phyloP scores from a whole-genome alignment of 768 basidiomycete species.

The Lactifluus subvellereus region DNA sequence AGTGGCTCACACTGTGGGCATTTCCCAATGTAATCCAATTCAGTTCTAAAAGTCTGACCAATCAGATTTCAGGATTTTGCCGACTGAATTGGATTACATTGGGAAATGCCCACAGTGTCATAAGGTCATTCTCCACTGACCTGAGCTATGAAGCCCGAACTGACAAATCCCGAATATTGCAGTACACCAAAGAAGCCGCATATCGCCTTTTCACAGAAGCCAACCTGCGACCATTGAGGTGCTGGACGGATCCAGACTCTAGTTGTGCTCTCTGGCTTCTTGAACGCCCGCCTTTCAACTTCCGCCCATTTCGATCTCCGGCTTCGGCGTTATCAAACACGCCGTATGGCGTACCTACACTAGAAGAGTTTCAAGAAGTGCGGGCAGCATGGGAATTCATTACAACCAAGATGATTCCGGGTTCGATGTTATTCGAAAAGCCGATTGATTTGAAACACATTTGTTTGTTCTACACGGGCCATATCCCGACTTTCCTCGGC shows the following conservation, averaged over 20 bases:
- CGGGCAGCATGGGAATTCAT: conserved; percentile 91
- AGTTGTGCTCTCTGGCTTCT: conserved; percentile 87
- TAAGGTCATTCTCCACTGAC: conserved; percentile 51
- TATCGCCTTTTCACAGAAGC: conserved; percentile 63
- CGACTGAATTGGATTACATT: no score
- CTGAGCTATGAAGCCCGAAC: background rate
- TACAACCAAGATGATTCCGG: conserved; percentile 80
- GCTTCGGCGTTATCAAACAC: conserved; percentile 26
- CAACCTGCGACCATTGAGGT: conserved; percentile 76
- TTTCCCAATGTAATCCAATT: no score
- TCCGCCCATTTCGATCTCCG: conserved; percentile 29
- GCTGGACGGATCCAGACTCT: conserved; percentile 71
- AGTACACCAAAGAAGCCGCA: conserved; percentile 79
- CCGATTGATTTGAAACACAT: conserved; percentile 94
- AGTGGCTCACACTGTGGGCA: no score
- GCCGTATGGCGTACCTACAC: conserved; percentile 63
- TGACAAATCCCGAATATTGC: background rate
- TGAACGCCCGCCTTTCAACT: conserved; percentile 77
- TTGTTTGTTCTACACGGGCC: conserved; percentile 94
- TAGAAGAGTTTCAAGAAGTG: conserved; percentile 73
- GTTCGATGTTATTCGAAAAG: conserved; percentile 78
- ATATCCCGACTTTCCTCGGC: conserved; percentile 89
- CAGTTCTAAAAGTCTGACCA: no score
- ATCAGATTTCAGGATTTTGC: no score
- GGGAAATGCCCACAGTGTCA: no score